phyloP scores from a whole-genome alignment of 2,329 filamentous ascomycete genomes.

The Colletotrichum theobromicola region DNA sequence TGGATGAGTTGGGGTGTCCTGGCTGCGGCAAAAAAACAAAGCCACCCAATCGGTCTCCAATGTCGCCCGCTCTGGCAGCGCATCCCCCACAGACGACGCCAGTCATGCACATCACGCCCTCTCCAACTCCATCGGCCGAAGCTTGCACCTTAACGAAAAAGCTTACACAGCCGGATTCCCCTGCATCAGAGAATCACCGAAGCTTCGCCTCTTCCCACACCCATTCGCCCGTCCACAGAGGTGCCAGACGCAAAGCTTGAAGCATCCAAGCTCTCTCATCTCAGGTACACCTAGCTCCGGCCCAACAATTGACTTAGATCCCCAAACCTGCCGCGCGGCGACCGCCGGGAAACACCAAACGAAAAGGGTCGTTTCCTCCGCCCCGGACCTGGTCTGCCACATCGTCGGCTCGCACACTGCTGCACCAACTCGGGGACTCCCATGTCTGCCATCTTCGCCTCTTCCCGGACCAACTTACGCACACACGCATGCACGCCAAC shows the following conservation, averaged over 20 bases:
- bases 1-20: neutral
- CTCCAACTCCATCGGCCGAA: slow-evolving; percentile 18
- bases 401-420: neutral
- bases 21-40: slow-evolving; percentile 9
- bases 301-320: slow-evolving; percentile 8
- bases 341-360: slow-evolving; percentile 14
- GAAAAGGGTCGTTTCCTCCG: neutral
- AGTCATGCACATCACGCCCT: slow-evolving; percentile 18
- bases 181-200: slow-evolving; percentile 6
- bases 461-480: neutral
- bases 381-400: slow-evolving; percentile 18
- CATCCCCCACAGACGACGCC: slow-evolving; percentile 12
- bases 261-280: slow-evolving; percentile 5
- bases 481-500: slow-evolving; percentile 4
- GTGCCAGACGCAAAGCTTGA: slow-evolving; percentile 10
- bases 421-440: slow-evolving; percentile 9
- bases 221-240: neutral
- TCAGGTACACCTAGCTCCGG: slow-evolving; percentile 5
- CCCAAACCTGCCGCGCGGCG: slow-evolving; percentile 17
- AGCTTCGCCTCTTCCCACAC: slow-evolving; percentile 1
- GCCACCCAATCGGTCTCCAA: slow-evolving; percentile 13
- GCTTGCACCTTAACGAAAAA: slow-evolving; percentile 5
- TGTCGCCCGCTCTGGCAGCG: slow-evolving; percentile 1
- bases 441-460: slow-evolving; percentile 19
- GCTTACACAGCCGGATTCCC: neutral